Evolutionary conservation across 2,329 filamentous ascomycete species (phyloP), one percentile per base, ranked within the genome.

Genomic region (Stagonosporopsis vannaccii): DNA sequence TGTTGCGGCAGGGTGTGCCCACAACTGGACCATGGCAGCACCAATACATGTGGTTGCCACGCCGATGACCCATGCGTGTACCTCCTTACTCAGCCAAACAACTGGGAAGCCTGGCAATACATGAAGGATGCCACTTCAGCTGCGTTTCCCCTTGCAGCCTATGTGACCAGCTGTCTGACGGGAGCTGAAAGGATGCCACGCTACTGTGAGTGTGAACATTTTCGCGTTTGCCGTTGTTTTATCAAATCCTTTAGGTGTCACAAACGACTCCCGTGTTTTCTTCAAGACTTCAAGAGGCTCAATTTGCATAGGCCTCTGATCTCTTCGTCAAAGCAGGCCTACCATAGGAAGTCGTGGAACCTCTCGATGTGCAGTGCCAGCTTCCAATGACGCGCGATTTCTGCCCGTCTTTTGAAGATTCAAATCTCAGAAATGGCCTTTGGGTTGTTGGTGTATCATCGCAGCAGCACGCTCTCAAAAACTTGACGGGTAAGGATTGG

Each of bases 41-140:
- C 51, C 39, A 55, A 43, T 44, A 37, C 44, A 49, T 55, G 51
- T 49, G 51, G 44, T 49, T 55, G 45, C 45, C 51, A 55, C 40
- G 45, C 45, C 28, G 45, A 49, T 40, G 39, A 12, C 33, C 33
- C 45, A 45, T n/a, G 25, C 33, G 12, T 28, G 25, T 36, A 22
- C 25, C 44, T 20, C 51, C 44, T 43, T 53, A 17, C 37, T 43
- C 51, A 39, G 22, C 30, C 17, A 35, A 23, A 39, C 30, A 12
- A 12, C 26, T 37, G 35, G 45, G 23, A 37, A 23, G 7, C 26
- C 36, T 19, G 19, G 33, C 35, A 33, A 25, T 12, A 35, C 20
- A 19, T 15, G 17, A 11, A 33, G 40, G 43, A 35, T 33, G 32
- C 37, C n/a, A 20, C 40, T 35, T 35, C 39, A 48, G 39, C 44